Evolutionary conservation across 208 protist genomes (phyloP), one percentile per base, ranked within the genome.

Genomic region (Balamuthia mandrillaris): DNA sequence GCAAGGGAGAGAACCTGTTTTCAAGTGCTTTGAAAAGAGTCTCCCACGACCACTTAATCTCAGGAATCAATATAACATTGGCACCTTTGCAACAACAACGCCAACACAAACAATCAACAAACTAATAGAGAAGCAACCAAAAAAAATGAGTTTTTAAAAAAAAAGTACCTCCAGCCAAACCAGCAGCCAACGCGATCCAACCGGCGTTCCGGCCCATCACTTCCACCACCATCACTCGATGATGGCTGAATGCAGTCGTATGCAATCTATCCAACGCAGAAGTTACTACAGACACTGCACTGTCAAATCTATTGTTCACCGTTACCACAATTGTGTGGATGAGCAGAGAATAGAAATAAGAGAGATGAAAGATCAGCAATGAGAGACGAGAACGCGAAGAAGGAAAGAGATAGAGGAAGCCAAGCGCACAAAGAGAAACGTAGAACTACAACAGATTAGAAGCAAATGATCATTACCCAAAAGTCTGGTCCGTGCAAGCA

Each of bases 221-320:
- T 42, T 93, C 91, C 33, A 93, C 77, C 3, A 94, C 84, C 65
- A 94, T 92, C 52, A 49, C 78, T 37, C 91, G 63, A 72, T 90
- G 85, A 72, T 94, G 91, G 39, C 42, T 81, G 27, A 60, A 63
- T 3, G 89, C 89, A 10, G 89, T 91, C 35, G 61, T 84, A 3
- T 58, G 29, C 51, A 91, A 75, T 3, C 88, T 51, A 84, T 94
- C 91, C 37, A 75, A 45, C 44, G 66, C 66, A 33, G 47, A 39
- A 29, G 66, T 75, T 12, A 75, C 66, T 29, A 75, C 66, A 4
- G 66, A 75, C 66, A 75, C 66, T 5, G 66, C 66, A 5, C 33
- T 49, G 66, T 75, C 66, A 16, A 75, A 66, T 2, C 58, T 66
- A 35, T 31, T 7, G 10, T 18, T 58, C 1, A 5, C 4, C 29